Evolutionary conservation across 371 early-diverging fungal genomes (phyloP).

Genomic region (Lichtheimia hyalospora): DNA sequence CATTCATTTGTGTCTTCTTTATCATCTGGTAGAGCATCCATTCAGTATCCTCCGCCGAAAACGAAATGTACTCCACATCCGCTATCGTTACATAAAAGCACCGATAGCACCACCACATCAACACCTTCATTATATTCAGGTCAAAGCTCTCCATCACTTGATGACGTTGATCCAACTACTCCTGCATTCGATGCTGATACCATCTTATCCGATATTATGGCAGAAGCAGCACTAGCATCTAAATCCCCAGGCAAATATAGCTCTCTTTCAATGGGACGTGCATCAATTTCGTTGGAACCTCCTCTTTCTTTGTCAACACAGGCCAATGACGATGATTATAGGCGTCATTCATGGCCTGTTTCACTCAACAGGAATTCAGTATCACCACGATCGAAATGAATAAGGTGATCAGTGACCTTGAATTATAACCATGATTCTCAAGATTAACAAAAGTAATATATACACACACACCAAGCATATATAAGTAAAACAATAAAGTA

Average conservation of each 20-base stretch:
- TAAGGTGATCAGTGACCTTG: too few species aligned
- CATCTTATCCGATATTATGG: not conserved
- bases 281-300: not conserved
- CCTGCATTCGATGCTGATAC: not conserved
- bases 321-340: not conserved
- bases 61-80: not conserved
- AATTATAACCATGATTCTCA: too few species aligned
- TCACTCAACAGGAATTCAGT: too few species aligned
- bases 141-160: too few species aligned
- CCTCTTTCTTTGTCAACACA: not conserved
- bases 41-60: slow-evolving; percentile 24
- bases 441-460: too few species aligned
- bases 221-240: not conserved
- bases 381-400: too few species aligned
- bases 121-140: too few species aligned
- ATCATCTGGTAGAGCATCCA: slow-evolving; percentile 45
- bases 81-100: not conserved
- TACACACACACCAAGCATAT: too few species aligned
- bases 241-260: not conserved
- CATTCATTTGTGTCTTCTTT: slow-evolving; percentile 32
- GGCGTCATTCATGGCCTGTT: not conserved
- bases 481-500: too few species aligned
- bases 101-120: not conserved
- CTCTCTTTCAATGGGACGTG: not conserved
- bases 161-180: too few species aligned